A percentile compares a stretch with the other conserved stretches of the same genome.
Evolutionary conservation across 345 rosid genomes (phyloP).

Genomic region (Euphorbia peplus): DNA sequence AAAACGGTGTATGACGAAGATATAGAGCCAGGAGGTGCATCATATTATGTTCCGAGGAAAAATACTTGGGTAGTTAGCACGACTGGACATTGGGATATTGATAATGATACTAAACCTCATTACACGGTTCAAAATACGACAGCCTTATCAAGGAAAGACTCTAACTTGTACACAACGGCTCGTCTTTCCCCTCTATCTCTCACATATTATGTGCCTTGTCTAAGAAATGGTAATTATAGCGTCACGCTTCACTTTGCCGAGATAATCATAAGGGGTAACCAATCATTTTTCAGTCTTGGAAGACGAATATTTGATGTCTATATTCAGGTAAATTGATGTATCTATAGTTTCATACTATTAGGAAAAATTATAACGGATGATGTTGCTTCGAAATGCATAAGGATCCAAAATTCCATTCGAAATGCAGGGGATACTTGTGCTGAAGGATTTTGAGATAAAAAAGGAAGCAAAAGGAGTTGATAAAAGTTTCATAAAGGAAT

Average conservation of each 20-base stretch:
- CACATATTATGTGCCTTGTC: conserved; percentile 2
- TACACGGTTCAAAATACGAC: conserved; percentile 5
- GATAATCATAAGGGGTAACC: conserved; percentile 1
- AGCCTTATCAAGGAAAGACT: neutral
- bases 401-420: too few relatives aligned
- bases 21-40: neutral
- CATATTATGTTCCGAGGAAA: neutral
- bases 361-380: too few relatives aligned
- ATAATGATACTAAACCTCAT: neutral
- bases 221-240: conserved; percentile 1
- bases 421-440: conserved; percentile 38
- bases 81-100: conserved; percentile 14
- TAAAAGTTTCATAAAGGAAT: neutral
- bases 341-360: neutral
- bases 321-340: conserved; percentile 8
- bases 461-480: conserved; percentile 46
- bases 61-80: conserved; percentile 9
- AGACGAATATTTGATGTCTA: conserved; percentile 14
- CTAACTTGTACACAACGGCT: conserved; percentile 5
- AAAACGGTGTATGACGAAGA: conserved; percentile 5
- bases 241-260: conserved; percentile 13
- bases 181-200: conserved; percentile 17
- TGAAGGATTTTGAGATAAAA: conserved; percentile 54
- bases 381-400: too few relatives aligned
- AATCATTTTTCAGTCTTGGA: conserved; percentile 5